These are phyloP conservation scores for Sporothrix variecibatus DNA, from an alignment of 2,329 filamentous ascomycete species.

Conservation along the genomic window DNA sequence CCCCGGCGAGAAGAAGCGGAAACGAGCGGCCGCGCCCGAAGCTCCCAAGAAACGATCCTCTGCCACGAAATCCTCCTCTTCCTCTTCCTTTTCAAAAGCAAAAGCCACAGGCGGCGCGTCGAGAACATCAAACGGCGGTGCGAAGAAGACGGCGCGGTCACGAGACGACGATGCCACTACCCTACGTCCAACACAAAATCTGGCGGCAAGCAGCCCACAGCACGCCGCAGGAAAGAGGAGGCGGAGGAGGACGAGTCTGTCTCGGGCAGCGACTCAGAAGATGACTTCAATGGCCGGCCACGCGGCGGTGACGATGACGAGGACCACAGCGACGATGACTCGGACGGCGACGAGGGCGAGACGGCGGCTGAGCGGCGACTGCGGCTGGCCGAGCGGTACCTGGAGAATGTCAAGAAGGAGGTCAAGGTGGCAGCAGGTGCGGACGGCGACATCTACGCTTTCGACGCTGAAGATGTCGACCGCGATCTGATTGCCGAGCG, in stretches of 20 bases:
- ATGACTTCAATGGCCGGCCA: constrained; percentile 63
- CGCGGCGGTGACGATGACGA: constrained; percentile 65
- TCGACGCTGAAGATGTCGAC: constrained; percentile 93
- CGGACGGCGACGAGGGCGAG: constrained; percentile 68
- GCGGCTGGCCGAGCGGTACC: constrained; percentile 85
- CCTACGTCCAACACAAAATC: background rate
- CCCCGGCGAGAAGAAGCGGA: constrained; percentile 87
- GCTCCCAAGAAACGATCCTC: constrained; percentile 58
- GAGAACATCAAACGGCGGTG: background rate
- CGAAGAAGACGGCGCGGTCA: constrained; percentile 13
- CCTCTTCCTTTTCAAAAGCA: constrained; percentile 37
- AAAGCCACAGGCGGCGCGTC: background rate
- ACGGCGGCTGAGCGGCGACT: constrained; percentile 86
- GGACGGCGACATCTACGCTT: constrained; percentile 69
- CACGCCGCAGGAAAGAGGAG: constrained; percentile 16
- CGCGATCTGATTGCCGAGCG: constrained; percentile 87
- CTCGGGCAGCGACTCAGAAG: constrained; percentile 55
- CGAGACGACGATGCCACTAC: background rate
- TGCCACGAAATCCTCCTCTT: constrained; percentile 42
- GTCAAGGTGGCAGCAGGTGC: constrained; percentile 48
- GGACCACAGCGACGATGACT: constrained; percentile 40
- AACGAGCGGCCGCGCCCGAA: constrained; percentile 62
- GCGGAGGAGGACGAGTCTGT: constrained; percentile 46
- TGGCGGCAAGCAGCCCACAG: constrained; percentile 32
- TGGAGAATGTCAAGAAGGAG: constrained; percentile 84